Evolutionary conservation across 2,329 filamentous ascomycete species (phyloP), one percentile per base, ranked within the genome.

Genomic region (Alternaria novae-zelandiae): DNA sequence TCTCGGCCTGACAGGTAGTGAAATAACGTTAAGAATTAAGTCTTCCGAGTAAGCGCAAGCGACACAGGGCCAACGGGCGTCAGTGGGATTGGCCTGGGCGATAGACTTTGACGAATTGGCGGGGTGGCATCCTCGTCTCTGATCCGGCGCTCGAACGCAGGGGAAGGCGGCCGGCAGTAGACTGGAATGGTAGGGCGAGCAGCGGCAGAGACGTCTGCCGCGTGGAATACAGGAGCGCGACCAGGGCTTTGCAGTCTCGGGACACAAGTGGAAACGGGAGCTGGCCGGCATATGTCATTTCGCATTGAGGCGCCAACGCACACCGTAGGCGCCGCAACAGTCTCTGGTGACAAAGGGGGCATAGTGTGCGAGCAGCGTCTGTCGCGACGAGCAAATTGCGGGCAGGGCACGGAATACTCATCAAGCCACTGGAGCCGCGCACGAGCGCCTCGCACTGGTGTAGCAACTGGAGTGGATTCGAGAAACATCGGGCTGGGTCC

Each of bases 401-500:
- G 65, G 57, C 53, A 64, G 59, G 57, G 60, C 59, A 65, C 49
- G 65, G 63, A 58, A 67, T 36, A 55, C 26, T 50, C 59, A 32
- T 41, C 62, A 59, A 72, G 72, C 73, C 71, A 76, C 70, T 70
- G 55, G 54, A 68, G 67, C 53, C 68, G 68, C 66, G 71, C 67
- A 72, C 70, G 67, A 66, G 69, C 60, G 15, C 30, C n/a, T 45
- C 15, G 50, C 63, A 50, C 46, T 57, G 64, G 65, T 66, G 69
- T 67, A 63, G 64, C 70, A 69, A 70, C 62, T 63, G 44, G 8
- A 55, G 64, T 60, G 66, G 70, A 66, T 70, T 74, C 74, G 71
- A 76, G 74, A 75, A 74, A 76, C 74, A 66, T 71, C 66, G 70
- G 70, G 67, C 68, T 76, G 73, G 72, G 66, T 72, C 64, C 60